Conservation (phyloP, 257 asterid species). For the Salvia rosmarinus region DNA sequence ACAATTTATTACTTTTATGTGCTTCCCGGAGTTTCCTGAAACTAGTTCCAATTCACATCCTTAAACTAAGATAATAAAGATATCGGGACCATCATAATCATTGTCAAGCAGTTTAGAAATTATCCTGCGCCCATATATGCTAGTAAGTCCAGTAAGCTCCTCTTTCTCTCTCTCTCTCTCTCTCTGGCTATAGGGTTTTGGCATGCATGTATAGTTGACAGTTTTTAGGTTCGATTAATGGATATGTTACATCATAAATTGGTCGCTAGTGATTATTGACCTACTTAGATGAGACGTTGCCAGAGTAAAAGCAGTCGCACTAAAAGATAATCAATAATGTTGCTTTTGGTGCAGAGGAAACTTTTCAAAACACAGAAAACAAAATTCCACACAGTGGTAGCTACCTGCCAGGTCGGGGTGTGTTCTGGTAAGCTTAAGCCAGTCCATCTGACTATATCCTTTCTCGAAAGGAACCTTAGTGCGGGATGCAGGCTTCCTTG, state of each 20-base stretch:
- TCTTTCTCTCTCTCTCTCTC: too few relatives aligned
- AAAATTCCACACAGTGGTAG: conserved; percentile 16
- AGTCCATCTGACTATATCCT: conserved; percentile 85
- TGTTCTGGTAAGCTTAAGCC: conserved; percentile 82
- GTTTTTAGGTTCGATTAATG: not conserved
- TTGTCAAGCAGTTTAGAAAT: not conserved
- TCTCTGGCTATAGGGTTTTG: too few relatives aligned
- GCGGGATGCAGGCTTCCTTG: conserved; percentile 56
- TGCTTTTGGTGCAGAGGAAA: not conserved
- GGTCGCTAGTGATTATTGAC: not conserved
- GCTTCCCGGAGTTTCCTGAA: too few relatives aligned
- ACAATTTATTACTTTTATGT: too few relatives aligned
- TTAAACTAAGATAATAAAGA: too few relatives aligned
- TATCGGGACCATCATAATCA: too few relatives aligned
- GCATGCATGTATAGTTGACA: not conserved
- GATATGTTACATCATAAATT: not conserved
- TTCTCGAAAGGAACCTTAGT: conserved; percentile 88
- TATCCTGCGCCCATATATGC: not conserved
- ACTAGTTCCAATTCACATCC: too few relatives aligned
- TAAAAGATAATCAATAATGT: not conserved
- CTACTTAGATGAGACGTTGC: not conserved
- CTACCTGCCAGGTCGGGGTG: conserved; percentile 89
- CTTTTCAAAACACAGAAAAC: not conserved
- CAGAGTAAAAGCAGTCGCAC: not conserved
- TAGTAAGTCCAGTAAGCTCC: not conserved